Conservation (phyloP, 2,329 filamentous ascomycete genomes). For the Curvularia lunata region DNA sequence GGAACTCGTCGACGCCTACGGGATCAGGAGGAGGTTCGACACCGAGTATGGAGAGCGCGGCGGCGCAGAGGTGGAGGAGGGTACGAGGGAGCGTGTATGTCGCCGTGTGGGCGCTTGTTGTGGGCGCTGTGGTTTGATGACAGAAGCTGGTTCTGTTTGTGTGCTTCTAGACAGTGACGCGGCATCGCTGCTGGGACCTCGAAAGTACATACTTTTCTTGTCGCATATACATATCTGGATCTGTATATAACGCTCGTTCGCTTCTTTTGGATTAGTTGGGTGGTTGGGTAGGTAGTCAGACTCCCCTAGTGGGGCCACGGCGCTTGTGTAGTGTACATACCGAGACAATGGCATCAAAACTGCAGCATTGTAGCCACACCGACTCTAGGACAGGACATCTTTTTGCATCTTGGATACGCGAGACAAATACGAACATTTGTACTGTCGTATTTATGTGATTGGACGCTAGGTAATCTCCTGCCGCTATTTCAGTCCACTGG, state of each 20-base stretch:
- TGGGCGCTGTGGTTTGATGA: conserved; percentile 11
- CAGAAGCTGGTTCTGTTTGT: background rate
- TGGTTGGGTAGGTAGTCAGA: background rate
- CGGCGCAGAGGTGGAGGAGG: conserved; percentile 5
- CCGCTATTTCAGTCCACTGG: too few species aligned
- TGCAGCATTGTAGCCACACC: too few species aligned
- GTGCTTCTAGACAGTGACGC: background rate
- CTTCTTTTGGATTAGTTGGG: background rate
- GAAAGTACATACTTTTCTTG: background rate
- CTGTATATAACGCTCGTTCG: background rate
- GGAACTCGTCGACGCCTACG: conserved; percentile 18
- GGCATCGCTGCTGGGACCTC: background rate
- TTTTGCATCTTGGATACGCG: too few species aligned
- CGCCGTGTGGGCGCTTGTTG: conserved; percentile 13
- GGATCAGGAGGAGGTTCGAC: conserved; percentile 15
- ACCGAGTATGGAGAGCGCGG: conserved; percentile 9
- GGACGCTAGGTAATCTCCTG: too few species aligned
- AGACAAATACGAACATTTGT: too few species aligned
- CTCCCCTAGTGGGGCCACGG: too few species aligned
- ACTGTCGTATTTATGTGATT: too few species aligned
- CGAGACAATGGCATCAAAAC: too few species aligned
- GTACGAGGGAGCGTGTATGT: conserved; percentile 14
- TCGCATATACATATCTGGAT: background rate
- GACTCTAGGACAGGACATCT: too few species aligned
- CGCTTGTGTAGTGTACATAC: too few species aligned